Conservation (phyloP, 352 stramenopile species). For the Phytophthora pistaciae region DNA sequence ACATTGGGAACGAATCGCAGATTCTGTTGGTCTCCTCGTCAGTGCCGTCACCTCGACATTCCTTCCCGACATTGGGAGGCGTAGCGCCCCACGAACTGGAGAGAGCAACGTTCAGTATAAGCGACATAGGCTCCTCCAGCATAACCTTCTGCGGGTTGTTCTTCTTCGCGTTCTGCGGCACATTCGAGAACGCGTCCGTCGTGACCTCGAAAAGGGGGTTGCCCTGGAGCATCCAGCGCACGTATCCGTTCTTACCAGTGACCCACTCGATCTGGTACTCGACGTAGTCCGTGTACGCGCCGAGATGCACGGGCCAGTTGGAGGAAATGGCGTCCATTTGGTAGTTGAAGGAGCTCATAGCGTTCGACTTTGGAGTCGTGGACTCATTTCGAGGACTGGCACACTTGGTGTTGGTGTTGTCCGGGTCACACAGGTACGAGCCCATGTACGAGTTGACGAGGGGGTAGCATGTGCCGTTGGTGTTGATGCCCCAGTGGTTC, state of each 20-base stretch:
- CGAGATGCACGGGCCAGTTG: constrained; percentile 74
- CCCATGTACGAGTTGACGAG: constrained; percentile 70
- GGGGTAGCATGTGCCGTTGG: constrained; percentile 64
- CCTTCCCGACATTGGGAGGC: constrained; percentile 55
- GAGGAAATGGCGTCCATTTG: constrained; percentile 83
- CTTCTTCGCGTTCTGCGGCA: constrained; percentile 55
- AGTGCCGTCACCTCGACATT: constrained; percentile 63
- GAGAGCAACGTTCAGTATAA: constrained; percentile 95
- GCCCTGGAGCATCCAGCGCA: constrained; percentile 71
- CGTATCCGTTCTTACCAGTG: constrained; percentile 67
- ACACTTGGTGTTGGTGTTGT: constrained; percentile 55
- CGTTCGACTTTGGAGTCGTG: constrained; percentile 43
- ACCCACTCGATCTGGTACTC: constrained; percentile 82
- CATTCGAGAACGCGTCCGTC: constrained; percentile 48
- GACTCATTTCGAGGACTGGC: constrained; percentile 35
- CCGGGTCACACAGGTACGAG: constrained; percentile 63
- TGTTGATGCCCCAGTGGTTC: constrained; percentile 51
- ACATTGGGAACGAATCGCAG: constrained; percentile 77
- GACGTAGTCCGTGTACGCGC: constrained; percentile 60
- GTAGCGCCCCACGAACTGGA: constrained; percentile 89
- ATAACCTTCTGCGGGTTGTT: constrained; percentile 71
- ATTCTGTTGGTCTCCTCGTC: constrained; percentile 52
- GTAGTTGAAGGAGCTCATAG: constrained; percentile 76
- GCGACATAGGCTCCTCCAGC: constrained; percentile 92
- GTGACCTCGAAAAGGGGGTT: constrained; percentile 68